These are phyloP conservation scores for Picochlorum costavermella DNA, from an alignment of 139 green algal species.

Conservation along the genomic window DNA sequence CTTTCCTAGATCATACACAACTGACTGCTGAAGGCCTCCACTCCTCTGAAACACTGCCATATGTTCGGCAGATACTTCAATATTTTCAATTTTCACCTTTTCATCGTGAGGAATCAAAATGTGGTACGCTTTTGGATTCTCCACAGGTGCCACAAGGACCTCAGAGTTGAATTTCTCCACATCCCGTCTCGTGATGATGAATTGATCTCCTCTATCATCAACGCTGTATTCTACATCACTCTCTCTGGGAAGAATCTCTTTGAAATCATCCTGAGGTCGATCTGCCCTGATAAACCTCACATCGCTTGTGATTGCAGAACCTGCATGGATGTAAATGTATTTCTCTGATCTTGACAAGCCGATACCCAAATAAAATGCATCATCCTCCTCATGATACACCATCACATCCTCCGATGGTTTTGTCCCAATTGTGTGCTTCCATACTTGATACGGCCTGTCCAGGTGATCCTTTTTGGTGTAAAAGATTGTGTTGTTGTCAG, in stretches of 20 bases:
- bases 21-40: constrained; percentile 24
- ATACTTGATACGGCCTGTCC: constrained; percentile 45
- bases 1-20: constrained; percentile 13
- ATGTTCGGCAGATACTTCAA: constrained; percentile 26
- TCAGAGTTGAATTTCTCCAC: constrained; percentile 67
- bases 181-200: constrained; percentile 55
- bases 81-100: constrained; percentile 70
- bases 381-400: constrained; percentile 71
- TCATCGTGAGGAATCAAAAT: constrained; percentile 60
- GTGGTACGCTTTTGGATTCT: constrained; percentile 23
- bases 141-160: constrained; percentile 52
- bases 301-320: constrained; percentile 68
- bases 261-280: constrained; percentile 42
- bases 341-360: constrained; percentile 40
- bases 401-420: constrained; percentile 35
- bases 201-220: constrained; percentile 37
- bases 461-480: constrained; percentile 64
- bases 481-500: constrained; percentile 54
- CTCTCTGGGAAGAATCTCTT: constrained; percentile 46
- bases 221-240: constrained; percentile 62
- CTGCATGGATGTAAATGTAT: constrained; percentile 53
- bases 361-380: constrained; percentile 68
- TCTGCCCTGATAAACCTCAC: constrained; percentile 49
- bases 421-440: constrained; percentile 49
- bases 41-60: constrained; percentile 26